phyloP scores from a whole-genome alignment of 148 eudicot species.

The Mesembryanthemum crystallinum region DNA sequence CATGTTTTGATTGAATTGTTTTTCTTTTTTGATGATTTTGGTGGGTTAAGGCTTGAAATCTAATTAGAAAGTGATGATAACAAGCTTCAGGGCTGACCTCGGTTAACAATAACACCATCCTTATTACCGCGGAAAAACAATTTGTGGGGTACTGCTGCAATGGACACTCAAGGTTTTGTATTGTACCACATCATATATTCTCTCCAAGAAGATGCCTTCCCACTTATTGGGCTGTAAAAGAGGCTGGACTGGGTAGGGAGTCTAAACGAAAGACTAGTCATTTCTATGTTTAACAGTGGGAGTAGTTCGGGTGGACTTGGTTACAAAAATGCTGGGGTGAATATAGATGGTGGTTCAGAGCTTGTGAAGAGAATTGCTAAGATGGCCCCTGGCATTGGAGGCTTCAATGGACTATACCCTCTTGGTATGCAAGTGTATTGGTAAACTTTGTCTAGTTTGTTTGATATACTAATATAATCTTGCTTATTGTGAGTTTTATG shows the following conservation, averaged over 20 bases:
- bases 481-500: neutral
- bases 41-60: neutral
- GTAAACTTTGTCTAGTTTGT: neutral
- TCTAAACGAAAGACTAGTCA: conserved; percentile 17
- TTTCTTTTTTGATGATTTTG: neutral
- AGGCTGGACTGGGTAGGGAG: conserved; percentile 13
- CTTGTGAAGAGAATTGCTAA: conserved; percentile 81
- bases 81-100: conserved; percentile 13
- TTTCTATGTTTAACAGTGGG: conserved; percentile 22
- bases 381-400: conserved; percentile 94
- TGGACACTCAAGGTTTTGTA: neutral
- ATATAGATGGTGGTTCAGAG: conserved; percentile 90
- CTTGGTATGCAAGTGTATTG: conserved; percentile 40
- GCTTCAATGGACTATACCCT: conserved; percentile 86
- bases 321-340: conserved; percentile 86
- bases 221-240: conserved; percentile 9
- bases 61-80: conserved; percentile 7
- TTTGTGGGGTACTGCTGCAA: neutral
- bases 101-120: neutral
- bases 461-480: neutral
- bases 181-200: conserved; percentile 16
- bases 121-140: neutral
- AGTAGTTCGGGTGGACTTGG: conserved; percentile 47
- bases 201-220: conserved; percentile 18
- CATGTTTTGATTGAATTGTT: neutral